Base-by-base conservation (phyloP, 352 stramenopile species). In the Pythium brassicae region DNA sequence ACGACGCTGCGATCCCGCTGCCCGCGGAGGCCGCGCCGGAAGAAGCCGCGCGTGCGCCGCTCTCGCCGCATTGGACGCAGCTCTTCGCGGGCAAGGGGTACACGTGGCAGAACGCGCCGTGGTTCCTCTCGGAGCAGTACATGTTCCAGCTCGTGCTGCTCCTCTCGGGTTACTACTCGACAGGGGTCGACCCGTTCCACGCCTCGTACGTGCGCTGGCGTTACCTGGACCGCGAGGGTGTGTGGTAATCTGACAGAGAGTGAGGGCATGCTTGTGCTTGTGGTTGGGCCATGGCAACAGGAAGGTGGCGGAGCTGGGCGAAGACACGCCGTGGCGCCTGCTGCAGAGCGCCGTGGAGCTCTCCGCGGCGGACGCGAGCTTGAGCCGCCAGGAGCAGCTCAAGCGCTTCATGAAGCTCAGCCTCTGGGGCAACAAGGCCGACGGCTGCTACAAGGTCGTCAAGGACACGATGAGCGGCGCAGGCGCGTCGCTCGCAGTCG, bases 341-440 rank as follows among this genome's bases (percentile, higher is more conserved):
- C 56, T 91, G 29, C 67, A 89, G 51, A 84, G 65, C 27, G 80
- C 80, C 9, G 64, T 87, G 39, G 60, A 56, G 53, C 26, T 75
- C 9, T 67, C 62, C 0, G 52, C 68, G 32, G 51, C 56, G 3
- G 60, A 69, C 40, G 63, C 62, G 20, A 67, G 22, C n/a, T 55
- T 35, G 25, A 35, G 65, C n/a, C 67, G 63, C 25, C 68, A 72
- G 19, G 69, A 69, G 8, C 61, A 73, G 52, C 62, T 91, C 12
- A 65, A 74, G 54, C 63, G 68, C 2, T 69, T 87, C 12, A 72
- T 92, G 55, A 92, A 87, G 65, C 61, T 87, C 44, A 86, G 77
- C 66, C 51, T 91, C 20, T 91, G 81, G 74, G 81, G 81, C 26
- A 92, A 92, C 62, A 87, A 88, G 56, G 78, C 81, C 22, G 81